Evolutionary conservation across 495 filamentous ascomycete genomes (phyloP), one percentile per base, ranked within the genome.

Genomic region (Neurospora terricola): DNA sequence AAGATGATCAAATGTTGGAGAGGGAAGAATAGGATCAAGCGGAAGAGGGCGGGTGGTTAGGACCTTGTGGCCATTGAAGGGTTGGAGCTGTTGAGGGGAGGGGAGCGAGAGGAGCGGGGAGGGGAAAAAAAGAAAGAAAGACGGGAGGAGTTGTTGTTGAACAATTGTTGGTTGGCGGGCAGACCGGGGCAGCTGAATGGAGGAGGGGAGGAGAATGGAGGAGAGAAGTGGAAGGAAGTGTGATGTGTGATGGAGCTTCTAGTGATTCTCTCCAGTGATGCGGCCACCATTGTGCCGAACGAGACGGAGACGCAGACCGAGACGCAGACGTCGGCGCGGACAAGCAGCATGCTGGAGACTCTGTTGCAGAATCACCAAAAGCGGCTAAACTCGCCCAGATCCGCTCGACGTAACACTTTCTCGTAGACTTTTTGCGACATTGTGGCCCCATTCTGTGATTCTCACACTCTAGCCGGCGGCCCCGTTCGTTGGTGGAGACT

Each of bases 1-100:
- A 73, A 70, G 66, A 38, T 39, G 54, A 39, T 70, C 23, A 23
- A 70, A 73, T 34, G 62, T 14, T 42, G 62, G 38, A 73, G n/a
- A 43, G 74, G 70, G 30, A 70, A 54, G 23, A n/a, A 30, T 4
- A 4, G 37, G 23, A 62, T 62, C 12, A 4, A 34, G 27, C 48
- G 48, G 48, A 16, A 62, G 27, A 18, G 27, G 27, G 4, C 54
- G 54, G 54, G 27, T 62, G 27, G 43, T 48, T 48, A 48, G 43
- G 43, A n/a, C 43, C 43, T 48, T 23, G 43, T 48, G n/a, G 43
- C 43, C 43, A 48, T 48, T 23, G 43, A 23, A 48, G 9, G 43
- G 43, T 5, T 48, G 43, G 43, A 48, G 43, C 43, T 48, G 43
- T 48, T 23, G 43, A 48, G 43, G n/a, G 43, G 43, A 48, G 43